Conservation (phyloP, 768 basidiomycete species). For the Russula sp. region DNA sequence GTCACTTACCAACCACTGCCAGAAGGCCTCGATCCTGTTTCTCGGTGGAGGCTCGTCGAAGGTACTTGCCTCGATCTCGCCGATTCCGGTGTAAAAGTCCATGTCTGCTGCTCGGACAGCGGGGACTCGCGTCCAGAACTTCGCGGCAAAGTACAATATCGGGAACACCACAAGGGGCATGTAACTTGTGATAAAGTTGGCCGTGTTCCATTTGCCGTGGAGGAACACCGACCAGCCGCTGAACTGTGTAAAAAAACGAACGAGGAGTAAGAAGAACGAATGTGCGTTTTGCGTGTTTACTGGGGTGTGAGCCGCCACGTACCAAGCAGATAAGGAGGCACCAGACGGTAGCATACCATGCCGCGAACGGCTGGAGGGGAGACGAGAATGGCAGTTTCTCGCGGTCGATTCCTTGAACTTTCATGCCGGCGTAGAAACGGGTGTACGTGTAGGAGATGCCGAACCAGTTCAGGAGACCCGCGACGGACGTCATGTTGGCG, state of each 20-base stretch:
- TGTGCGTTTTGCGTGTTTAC: no score
- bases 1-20: slow-evolving; percentile 70
- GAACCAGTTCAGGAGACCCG: slow-evolving; percentile 42
- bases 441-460: slow-evolving; percentile 42
- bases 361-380: slow-evolving; percentile 63
- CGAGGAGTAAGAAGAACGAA: no score
- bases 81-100: slow-evolving; percentile 70
- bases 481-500: slow-evolving; percentile 47
- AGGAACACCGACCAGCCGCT: slow-evolving; percentile 48
- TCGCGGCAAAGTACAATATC: slow-evolving; percentile 56
- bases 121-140: slow-evolving; percentile 43
- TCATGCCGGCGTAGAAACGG: slow-evolving; percentile 80
- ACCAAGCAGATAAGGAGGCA: slow-evolving; percentile 54
- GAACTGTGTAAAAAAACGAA: slow-evolving; percentile 30
- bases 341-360: slow-evolving; percentile 39
- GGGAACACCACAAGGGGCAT: slow-evolving; percentile 65
- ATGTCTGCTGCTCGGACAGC: slow-evolving; percentile 54
- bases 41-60: slow-evolving; percentile 66
- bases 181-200: slow-evolving; percentile 80
- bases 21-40: slow-evolving; percentile 62
- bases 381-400: slow-evolving; percentile 61
- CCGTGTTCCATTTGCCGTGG: slow-evolving; percentile 43
- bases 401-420: slow-evolving; percentile 73
- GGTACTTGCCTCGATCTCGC: slow-evolving; percentile 28
- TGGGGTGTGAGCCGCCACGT: slow-evolving; percentile 25